Conservation (phyloP, 2,329 filamentous ascomycete genomes). For the Beauveria sp. region DNA sequence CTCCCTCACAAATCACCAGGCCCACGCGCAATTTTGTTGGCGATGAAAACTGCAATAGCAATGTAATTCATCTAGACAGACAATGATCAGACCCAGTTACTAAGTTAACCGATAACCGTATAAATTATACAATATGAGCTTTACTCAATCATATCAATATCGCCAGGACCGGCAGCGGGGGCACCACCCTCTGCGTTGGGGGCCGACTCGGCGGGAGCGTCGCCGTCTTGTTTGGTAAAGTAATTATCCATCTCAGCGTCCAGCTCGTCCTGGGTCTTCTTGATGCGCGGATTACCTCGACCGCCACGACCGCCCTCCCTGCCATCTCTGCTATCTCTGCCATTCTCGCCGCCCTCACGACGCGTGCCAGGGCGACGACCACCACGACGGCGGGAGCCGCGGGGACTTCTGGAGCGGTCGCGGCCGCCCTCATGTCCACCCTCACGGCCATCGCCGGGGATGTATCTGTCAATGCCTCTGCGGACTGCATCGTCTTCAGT, state of each 20-base stretch:
- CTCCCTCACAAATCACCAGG: neutral
- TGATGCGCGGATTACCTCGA: slow-evolving; percentile 48
- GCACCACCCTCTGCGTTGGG: slow-evolving; percentile 19
- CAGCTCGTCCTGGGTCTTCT: slow-evolving; percentile 85
- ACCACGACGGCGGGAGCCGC: slow-evolving; percentile 27
- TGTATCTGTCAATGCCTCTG: slow-evolving; percentile 70
- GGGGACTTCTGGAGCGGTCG: slow-evolving; percentile 51
- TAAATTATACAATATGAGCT: neutral
- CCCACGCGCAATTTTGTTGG: neutral
- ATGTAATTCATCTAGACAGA: neutral
- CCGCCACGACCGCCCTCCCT: slow-evolving; percentile 30
- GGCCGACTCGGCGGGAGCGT: slow-evolving; percentile 28
- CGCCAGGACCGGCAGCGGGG: slow-evolving; percentile 33
- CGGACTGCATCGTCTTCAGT: slow-evolving; percentile 52
- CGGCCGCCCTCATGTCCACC: slow-evolving; percentile 32
- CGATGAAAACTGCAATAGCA: neutral
- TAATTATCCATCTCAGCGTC: slow-evolving; percentile 98
- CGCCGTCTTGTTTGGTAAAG: slow-evolving; percentile 47
- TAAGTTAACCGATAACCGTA: neutral
- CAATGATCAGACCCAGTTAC: neutral
- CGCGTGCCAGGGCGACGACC: slow-evolving; percentile 45
- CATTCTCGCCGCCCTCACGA: slow-evolving; percentile 28
- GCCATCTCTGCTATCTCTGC: slow-evolving; percentile 17
- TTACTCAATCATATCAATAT: slow-evolving; percentile 66
- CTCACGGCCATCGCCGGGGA: slow-evolving; percentile 47